Base-by-base conservation (phyloP, 768 basidiomycete species). In the Mycena filopes region DNA sequence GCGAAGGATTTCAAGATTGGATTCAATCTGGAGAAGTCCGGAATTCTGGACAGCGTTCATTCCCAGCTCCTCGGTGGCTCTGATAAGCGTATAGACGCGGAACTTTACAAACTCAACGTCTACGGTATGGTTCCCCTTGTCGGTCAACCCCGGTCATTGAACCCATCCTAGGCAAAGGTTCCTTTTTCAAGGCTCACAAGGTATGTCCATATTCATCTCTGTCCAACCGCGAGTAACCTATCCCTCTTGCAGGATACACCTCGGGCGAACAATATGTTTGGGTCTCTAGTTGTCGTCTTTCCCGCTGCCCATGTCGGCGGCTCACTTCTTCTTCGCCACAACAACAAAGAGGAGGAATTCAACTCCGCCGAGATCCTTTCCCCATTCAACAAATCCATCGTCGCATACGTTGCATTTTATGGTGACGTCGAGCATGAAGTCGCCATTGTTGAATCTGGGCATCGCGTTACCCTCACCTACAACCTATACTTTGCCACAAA, bases 221-320 rank as follows among this genome's bases (percentile, higher is more conserved):
- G 36, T 15, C 2, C 9, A 15, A 36, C 10, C 15, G 36, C 10
- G 15, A 36, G 36, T 36, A 36, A 15, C 9, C 9, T 10, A 36
- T 36, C 11, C 36, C 2, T 36, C 15, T 36, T 36, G 36, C 36
- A 36, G 36, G 83, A 82, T 54, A 83, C 82, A 0, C 81, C 80
- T 1, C 76, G 79, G 4, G 66, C 67, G 20, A 68, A 71, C 18
- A 62, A 67, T 23, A 82, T 82, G 77, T 79, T 85, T 38, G 82
- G 82, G 2, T 83, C 83, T 1, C 74, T 85, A 26, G 77, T 83
- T 6, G 46, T 84, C 28, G 74, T 81, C 18, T 76, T 84, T 46
- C 84, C 83, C 18, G 78, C 80, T 7, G 8, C 67, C 0, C 79
- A 84, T 64, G 74, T 78, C 31, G 82, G 82, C 6, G 83, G 83